phyloP scores from a whole-genome alignment of 179 eudicot genomes.

The Spinacia oleracea region DNA sequence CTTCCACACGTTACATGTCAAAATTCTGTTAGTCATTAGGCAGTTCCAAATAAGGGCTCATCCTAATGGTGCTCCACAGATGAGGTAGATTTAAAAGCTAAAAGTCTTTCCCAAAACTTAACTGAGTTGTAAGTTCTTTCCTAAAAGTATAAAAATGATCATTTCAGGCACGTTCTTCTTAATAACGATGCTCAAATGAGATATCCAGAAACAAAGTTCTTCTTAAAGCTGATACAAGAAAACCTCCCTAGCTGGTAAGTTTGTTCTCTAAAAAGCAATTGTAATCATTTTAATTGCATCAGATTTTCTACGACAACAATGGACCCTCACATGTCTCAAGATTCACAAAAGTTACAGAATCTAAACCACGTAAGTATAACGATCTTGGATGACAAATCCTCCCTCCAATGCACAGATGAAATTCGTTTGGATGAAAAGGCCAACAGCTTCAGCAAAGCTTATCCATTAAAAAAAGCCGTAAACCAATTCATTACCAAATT shows the following conservation, averaged over 20 bases:
- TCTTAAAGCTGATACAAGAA: neutral
- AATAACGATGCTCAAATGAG: neutral
- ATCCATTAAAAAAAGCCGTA: too few relatives aligned
- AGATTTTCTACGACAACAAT: neutral
- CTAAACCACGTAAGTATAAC: neutral
- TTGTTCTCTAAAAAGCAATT: neutral
- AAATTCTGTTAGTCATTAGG: neutral
- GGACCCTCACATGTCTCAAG: neutral
- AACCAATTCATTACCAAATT: too few relatives aligned
- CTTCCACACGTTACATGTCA: neutral
- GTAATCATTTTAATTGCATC: neutral
- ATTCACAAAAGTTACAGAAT: neutral
- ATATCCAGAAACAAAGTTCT: neutral
- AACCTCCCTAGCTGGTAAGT: neutral
- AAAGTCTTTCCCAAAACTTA: neutral
- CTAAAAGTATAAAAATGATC: neutral
- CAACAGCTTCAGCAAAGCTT: neutral
- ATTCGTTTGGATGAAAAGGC: neutral
- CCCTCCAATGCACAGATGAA: too few relatives aligned
- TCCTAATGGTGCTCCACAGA: neutral
- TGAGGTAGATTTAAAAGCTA: neutral
- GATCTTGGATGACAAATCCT: too few relatives aligned
- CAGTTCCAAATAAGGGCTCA: neutral
- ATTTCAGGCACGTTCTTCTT: too few relatives aligned
- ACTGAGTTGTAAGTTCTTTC: neutral